Percentiles rank a stretch among this genome's conserved stretches.
These are phyloP conservation scores for Rhytidhysteron rufulum DNA, from an alignment of 2,329 filamentous ascomycete species.

Conservation along the genomic window DNA sequence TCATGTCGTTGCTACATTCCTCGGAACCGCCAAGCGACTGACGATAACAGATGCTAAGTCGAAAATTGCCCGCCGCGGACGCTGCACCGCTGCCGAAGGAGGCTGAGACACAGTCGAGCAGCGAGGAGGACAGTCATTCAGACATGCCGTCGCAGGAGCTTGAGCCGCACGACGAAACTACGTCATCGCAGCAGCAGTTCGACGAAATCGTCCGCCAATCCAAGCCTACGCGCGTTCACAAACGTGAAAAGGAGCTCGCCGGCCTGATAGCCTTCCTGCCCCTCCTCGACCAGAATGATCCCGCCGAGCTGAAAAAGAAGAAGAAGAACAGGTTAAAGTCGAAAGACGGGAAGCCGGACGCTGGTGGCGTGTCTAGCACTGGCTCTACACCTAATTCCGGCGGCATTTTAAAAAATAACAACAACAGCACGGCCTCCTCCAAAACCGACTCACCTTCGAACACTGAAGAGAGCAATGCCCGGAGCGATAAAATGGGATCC, in stretches of 20 bases:
- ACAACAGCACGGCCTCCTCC: background rate
- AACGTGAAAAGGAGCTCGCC: slow-evolving; percentile 35
- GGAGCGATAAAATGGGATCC: background rate
- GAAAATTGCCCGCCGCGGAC: background rate
- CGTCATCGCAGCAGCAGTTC: background rate
- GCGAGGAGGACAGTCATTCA: too few species aligned
- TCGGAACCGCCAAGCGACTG: slow-evolving; percentile 18
- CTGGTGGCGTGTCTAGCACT: slow-evolving; percentile 5
- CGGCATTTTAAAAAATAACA: too few species aligned
- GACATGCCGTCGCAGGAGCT: too few species aligned
- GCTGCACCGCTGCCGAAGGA: slow-evolving; percentile 6
- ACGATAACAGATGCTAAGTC: slow-evolving; percentile 29
- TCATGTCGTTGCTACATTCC: background rate
- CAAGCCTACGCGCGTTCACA: slow-evolving; percentile 34
- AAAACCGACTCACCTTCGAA: background rate
- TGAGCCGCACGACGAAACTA: background rate
- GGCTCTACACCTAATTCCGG: slow-evolving; percentile 8
- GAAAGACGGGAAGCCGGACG: slow-evolving; percentile 11
- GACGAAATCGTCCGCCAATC: slow-evolving; percentile 26
- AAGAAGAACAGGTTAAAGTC: slow-evolving; percentile 18
- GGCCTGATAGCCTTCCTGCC: slow-evolving; percentile 35
- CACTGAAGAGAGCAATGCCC: background rate
- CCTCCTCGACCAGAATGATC: slow-evolving; percentile 28
- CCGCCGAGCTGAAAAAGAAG: slow-evolving; percentile 16
- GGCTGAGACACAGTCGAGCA: too few species aligned